phyloP scores from a whole-genome alignment of 2,329 filamentous ascomycete genomes.

The Colletotrichum tamarilloi region DNA sequence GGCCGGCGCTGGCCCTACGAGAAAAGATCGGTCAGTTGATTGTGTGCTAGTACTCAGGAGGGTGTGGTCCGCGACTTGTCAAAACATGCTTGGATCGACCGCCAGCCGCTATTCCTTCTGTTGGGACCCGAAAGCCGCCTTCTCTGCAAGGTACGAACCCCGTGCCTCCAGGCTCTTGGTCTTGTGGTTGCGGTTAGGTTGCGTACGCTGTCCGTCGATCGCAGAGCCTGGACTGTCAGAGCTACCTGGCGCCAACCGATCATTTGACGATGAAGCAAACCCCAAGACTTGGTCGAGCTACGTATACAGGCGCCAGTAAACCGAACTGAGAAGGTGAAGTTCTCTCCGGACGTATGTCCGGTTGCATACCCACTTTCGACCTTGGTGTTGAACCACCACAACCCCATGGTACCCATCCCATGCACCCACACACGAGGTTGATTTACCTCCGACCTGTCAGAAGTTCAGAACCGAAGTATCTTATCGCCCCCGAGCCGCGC shows the following conservation, averaged over 20 bases:
- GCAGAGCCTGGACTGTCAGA: conserved; percentile 14
- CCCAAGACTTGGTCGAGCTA: background rate
- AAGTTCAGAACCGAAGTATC: background rate
- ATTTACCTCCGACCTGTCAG: background rate
- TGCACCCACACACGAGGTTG: background rate
- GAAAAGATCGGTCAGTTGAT: background rate
- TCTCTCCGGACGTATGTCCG: conserved; percentile 10
- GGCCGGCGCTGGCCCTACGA: background rate
- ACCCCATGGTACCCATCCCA: background rate
- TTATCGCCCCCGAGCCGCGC: background rate
- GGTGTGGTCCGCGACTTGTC: conserved; percentile 18
- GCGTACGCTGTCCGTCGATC: conserved; percentile 27
- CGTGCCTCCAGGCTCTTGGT: conserved; percentile 1
- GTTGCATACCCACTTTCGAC: conserved; percentile 9
- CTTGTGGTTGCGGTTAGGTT: conserved; percentile 22
- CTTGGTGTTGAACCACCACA: background rate
- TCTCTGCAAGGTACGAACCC: conserved; percentile 33
- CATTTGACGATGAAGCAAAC: conserved; percentile 29
- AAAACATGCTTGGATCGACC: background rate
- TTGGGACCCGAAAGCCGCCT: conserved; percentile 1
- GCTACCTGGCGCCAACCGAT: conserved; percentile 20
- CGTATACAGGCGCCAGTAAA: background rate
- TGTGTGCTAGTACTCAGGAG: background rate
- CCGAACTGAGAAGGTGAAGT: conserved; percentile 6
- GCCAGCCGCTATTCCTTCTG: conserved; percentile 1